Evolutionary conservation across 2,329 filamentous ascomycete genomes (phyloP).

Genomic region (Fusarium sterilihyphosum): DNA sequence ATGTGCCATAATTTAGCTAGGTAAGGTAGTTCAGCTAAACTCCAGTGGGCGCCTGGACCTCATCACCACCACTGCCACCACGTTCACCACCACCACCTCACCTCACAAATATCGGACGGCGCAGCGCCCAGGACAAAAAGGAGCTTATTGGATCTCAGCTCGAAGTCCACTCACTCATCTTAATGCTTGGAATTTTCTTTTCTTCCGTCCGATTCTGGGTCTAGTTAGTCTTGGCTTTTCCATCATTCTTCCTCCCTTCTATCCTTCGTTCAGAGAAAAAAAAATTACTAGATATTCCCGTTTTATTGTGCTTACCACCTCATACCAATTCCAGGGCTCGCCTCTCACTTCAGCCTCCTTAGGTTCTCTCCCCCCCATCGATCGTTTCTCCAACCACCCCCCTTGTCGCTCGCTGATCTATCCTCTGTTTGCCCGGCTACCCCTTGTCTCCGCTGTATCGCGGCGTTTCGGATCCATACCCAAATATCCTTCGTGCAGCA

Average conservation of each 20-base stretch:
- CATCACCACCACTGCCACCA: slow-evolving; percentile 18
- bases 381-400: slow-evolving; percentile 32
- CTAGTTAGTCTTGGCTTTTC: slow-evolving; percentile 26
- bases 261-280: slow-evolving; percentile 6
- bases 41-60: slow-evolving; percentile 25
- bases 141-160: slow-evolving; percentile 12
- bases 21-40: slow-evolving; percentile 10
- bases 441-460: slow-evolving; percentile 30
- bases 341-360: slow-evolving; percentile 16
- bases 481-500: slow-evolving; percentile 34
- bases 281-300: not conserved
- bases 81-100: slow-evolving; percentile 16
- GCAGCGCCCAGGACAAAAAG: slow-evolving; percentile 30
- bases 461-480: slow-evolving; percentile 36
- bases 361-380: slow-evolving; percentile 8
- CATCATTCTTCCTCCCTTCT: slow-evolving; percentile 14
- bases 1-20: slow-evolving; percentile 11
- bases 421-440: slow-evolving; percentile 15
- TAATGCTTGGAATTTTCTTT: slow-evolving; percentile 28
- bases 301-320: slow-evolving; percentile 11
- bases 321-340: slow-evolving; percentile 15
- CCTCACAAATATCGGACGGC: slow-evolving; percentile 25
- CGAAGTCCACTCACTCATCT: slow-evolving; percentile 32
- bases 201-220: slow-evolving; percentile 12
- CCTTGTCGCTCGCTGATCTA: slow-evolving; percentile 39